Evolutionary conservation across 2,329 filamentous ascomycete species (phyloP), one percentile per base, ranked within the genome.

Genomic region (Epichloe festucae): DNA sequence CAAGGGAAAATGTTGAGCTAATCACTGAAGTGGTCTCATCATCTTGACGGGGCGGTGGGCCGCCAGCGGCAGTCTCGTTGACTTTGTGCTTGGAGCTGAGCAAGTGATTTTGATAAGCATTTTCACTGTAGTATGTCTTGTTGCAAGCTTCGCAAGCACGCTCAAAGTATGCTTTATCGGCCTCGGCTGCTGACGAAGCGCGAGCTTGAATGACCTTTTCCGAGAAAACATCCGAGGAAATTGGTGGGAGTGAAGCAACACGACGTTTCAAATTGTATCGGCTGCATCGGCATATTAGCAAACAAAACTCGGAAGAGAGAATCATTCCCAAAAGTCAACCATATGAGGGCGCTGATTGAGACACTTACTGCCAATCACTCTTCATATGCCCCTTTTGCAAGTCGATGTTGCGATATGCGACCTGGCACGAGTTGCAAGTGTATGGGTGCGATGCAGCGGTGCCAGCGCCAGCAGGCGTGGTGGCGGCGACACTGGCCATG

Each of bases 381-480:
- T 93, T 89, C 93, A 98, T 98, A 67, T 98, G 93, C 39, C 81
- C 84, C 66, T 93, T 84, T 72, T 98, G 93, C 52, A 94, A 77
- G 65, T 97, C 91, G 67, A 87, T 89, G 65, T 88, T 89, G 58
- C 91, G 85, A 71, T 97, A 98, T 49, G 91, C 93, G 60, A 98
- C 90, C 67, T 95, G 89, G 66, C 93, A 98, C 53, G 90, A 93
- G 70, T 97, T 98, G 81, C 93, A 98, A 52, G 91, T 97, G 72
- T 91, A 98, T 2, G 93, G 91, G 66, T 96, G 89, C 27, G 84
- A 76, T 35, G 78, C 63, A 15, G 70, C 61, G 7, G 65, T 67
- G 56, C 62, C 64, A 51, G 61, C 60, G 46, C 59, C 58, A 34
- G 60, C 58, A 49, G 60, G 53, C 34, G 65, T 60, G 49, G 65